phyloP scores from a whole-genome alignment of 2,329 filamentous ascomycete species.

The Diaporthe helianthi region DNA sequence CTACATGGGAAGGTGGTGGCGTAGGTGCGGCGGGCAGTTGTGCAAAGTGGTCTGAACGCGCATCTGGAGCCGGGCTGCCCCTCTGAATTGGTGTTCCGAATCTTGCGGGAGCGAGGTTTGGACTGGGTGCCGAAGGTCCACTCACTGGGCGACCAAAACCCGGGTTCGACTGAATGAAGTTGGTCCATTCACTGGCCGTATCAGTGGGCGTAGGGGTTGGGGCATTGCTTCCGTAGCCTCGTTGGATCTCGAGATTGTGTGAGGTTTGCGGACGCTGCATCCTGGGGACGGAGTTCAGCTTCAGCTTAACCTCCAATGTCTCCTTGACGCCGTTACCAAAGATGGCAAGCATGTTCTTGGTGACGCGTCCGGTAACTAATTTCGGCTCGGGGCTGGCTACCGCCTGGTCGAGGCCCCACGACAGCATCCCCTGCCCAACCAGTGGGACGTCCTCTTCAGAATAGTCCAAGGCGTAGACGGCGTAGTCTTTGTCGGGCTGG shows the following conservation, averaged over 20 bases:
- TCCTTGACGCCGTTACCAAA: constrained; percentile 85
- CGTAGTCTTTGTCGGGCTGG: constrained; percentile 81
- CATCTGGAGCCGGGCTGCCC: constrained; percentile 32
- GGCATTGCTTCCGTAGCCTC: constrained; percentile 34
- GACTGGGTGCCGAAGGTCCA: constrained; percentile 43
- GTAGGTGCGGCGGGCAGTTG: constrained; percentile 31
- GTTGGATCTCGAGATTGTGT: constrained; percentile 34
- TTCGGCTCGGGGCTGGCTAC: constrained; percentile 65
- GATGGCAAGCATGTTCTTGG: constrained; percentile 82
- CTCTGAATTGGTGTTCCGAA: constrained; percentile 32
- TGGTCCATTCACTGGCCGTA: constrained; percentile 74
- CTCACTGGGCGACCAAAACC: constrained; percentile 51
- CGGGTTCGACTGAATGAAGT: constrained; percentile 76
- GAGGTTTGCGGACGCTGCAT: constrained; percentile 45
- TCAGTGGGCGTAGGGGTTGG: constrained; percentile 61
- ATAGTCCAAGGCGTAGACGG: constrained; percentile 96
- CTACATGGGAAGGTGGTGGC: constrained; percentile 25
- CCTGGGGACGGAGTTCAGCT: constrained; percentile 78
- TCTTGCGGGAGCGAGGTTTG: constrained; percentile 43
- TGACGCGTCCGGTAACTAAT: constrained; percentile 88
- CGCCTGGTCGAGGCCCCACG: constrained; percentile 72
- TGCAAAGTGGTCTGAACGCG: constrained; percentile 26
- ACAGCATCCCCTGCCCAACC: constrained; percentile 95
- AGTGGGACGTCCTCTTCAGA: constrained; percentile 93
- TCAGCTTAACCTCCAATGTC: constrained; percentile 91